Base-by-base conservation (phyloP, 2,329 filamentous ascomycete species). In the Didymosphaeria variabile region DNA sequence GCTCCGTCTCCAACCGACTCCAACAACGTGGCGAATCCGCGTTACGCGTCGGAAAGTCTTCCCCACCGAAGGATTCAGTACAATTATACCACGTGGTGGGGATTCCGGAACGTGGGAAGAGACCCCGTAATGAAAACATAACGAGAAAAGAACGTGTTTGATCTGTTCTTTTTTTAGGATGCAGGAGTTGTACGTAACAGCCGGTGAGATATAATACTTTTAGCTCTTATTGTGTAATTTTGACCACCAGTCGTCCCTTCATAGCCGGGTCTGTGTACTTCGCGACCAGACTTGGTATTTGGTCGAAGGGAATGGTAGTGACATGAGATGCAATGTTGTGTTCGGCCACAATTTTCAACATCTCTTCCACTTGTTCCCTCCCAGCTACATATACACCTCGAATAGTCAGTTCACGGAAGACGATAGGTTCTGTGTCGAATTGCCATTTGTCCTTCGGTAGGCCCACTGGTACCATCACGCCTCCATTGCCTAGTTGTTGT, bases 341-440 rank as follows among this genome's bases (percentile, higher is more conserved):
- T 21, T 69, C 61, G 2, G 63, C 70, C 13, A 72, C 69, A 6
- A 69, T 53, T 21, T 66, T 61, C 46, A 72, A 57, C 70, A 74
- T 72, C 13, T 64, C 42, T 52, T 72, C 64, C 26, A 70, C 69
- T n/a, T 71, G 62, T 5, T 66, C 63, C 29, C 63, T 66, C 23
- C 66, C 68, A 40, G 69, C 62, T 17, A 72, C 72, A 63, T 71
- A 73, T 55, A 65, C 70, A 36, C 70, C 72, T 50, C 60, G 63
- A 17, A 72, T 72, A 8, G 62, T 64, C 2, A 72, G 62, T 50
- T 73, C 70, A 29, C 64, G 65, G 50, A 72, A 72, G 0, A 72
- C 66, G 51, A 73, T 64, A 8, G 64, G 62, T 17, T 71, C 68
- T 1, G 67, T 66, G 40, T 72, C 66, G n/a, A 73, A 72, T 9